These are phyloP conservation scores for Cicer pinnatifidum DNA, from an alignment of 306 rosid genomes.

Conservation along the genomic window DNA sequence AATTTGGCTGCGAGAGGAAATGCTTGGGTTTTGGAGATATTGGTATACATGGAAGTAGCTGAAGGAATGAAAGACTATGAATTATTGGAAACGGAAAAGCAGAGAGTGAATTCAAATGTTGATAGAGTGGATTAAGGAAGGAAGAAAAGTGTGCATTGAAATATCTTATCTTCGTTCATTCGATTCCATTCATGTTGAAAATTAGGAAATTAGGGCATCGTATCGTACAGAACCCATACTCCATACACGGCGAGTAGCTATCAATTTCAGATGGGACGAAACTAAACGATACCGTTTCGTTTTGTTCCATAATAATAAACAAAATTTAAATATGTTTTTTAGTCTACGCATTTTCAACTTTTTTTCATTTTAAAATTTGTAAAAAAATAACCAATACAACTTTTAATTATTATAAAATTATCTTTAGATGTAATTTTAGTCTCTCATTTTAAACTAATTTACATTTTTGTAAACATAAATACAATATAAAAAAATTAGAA, in stretches of 20 bases:
- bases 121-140: neutral
- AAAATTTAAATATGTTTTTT: too few species aligned
- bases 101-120: slow-evolving; percentile 13
- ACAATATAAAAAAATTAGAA: too few species aligned
- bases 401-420: too few species aligned
- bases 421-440: too few species aligned
- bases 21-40: slow-evolving; percentile 58
- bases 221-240: neutral
- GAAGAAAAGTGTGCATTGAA: neutral
- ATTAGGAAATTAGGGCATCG: slow-evolving; percentile 40
- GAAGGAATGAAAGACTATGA: slow-evolving; percentile 30
- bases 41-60: slow-evolving; percentile 55
- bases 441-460: too few species aligned
- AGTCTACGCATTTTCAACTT: too few species aligned
- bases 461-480: too few species aligned
- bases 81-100: slow-evolving; percentile 10
- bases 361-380: too few species aligned
- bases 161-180: slow-evolving; percentile 41
- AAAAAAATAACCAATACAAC: too few species aligned
- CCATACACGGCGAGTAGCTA: neutral
- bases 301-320: too few species aligned
- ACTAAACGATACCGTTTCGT: neutral
- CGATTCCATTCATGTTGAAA: neutral
- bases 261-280: neutral
- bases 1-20: slow-evolving; percentile 67